A percentile compares a stretch with the other conserved stretches of the same genome.
Conservation (phyloP, 768 basidiomycete genomes). For the Ephemerocybe angulata region DNA sequence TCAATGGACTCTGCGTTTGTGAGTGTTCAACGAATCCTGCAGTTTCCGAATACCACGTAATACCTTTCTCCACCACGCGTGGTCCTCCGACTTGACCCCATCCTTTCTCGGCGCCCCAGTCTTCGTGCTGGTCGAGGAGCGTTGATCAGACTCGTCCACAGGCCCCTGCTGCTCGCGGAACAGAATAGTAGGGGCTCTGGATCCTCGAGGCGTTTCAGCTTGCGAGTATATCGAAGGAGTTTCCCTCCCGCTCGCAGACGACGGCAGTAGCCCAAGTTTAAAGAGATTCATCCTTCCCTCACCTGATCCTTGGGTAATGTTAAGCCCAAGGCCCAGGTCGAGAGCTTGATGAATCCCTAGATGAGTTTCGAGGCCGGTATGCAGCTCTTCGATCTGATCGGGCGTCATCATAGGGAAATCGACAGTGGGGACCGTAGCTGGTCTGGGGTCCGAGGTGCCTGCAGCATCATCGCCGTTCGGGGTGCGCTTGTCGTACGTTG, state of each 20-base stretch:
- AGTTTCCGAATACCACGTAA: conserved; percentile 9
- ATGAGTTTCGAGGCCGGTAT: conserved; percentile 29
- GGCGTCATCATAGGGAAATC: conserved; percentile 26
- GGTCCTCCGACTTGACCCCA: not conserved
- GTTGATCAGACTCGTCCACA: conserved; percentile 13
- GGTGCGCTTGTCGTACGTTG: not conserved
- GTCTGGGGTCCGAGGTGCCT: not conserved
- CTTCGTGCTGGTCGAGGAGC: conserved; percentile 23
- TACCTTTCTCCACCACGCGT: conserved; percentile 15
- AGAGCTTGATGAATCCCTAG: conserved; percentile 16
- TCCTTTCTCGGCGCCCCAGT: conserved; percentile 10
- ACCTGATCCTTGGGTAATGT: conserved; percentile 36
- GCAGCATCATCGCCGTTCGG: not conserved
- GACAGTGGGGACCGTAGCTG: conserved; percentile 9
- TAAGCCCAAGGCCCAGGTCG: conserved; percentile 30
- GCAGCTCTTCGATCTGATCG: conserved; percentile 34
- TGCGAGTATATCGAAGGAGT: conserved; percentile 37
- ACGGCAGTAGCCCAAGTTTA: conserved; percentile 34
- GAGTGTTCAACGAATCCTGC: conserved; percentile 6
- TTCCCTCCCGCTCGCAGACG: conserved; percentile 29
- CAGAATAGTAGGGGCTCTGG: conserved; percentile 18
- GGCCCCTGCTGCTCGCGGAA: not conserved
- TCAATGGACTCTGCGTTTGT: not conserved
- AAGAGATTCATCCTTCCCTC: conserved; percentile 36
- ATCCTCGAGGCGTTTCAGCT: conserved; percentile 25